Conservation (phyloP, 805 yeast species). For the Saccharomycopsis amapae region DNA sequence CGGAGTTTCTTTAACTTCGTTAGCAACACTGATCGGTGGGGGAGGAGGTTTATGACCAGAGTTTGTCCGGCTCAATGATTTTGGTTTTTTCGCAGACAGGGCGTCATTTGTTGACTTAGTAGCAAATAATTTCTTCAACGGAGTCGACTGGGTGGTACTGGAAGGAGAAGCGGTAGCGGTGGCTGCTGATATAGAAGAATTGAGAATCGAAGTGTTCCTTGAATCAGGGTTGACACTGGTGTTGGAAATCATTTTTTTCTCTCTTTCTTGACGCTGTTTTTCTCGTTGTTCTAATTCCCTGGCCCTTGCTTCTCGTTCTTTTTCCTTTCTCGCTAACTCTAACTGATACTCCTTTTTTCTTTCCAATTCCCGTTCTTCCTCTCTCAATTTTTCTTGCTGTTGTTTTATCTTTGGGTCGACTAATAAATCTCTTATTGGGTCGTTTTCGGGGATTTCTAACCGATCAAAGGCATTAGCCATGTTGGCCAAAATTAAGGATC, state of each 20-base stretch:
- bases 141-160: too few relatives aligned
- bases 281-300: neutral
- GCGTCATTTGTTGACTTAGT: too few relatives aligned
- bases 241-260: too few relatives aligned
- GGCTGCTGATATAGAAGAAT: too few relatives aligned
- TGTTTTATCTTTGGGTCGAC: conserved; percentile 12
- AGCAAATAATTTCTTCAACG: too few relatives aligned
- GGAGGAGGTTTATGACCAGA: neutral
- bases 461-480: conserved; percentile 17
- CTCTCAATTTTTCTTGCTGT: conserved; percentile 3
- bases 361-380: conserved; percentile 7
- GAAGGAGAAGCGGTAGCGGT: too few relatives aligned
- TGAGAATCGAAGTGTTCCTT: too few relatives aligned
- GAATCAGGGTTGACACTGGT: too few relatives aligned
- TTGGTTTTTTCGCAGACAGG: too few relatives aligned
- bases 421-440: conserved; percentile 17
- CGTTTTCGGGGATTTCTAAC: conserved; percentile 5
- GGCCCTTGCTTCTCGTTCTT: neutral
- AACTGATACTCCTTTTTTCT: conserved; percentile 5
- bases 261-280: too few relatives aligned
- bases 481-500: conserved; percentile 11
- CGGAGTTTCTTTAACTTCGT: neutral
- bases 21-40: neutral
- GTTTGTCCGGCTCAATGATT: too few relatives aligned
- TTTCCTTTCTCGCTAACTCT: conserved; percentile 1